A percentile compares a stretch with the other conserved stretches of the same genome.
Evolutionary conservation across 2,329 filamentous ascomycete species (phyloP).

Genomic region (Arthroderma sp.): DNA sequence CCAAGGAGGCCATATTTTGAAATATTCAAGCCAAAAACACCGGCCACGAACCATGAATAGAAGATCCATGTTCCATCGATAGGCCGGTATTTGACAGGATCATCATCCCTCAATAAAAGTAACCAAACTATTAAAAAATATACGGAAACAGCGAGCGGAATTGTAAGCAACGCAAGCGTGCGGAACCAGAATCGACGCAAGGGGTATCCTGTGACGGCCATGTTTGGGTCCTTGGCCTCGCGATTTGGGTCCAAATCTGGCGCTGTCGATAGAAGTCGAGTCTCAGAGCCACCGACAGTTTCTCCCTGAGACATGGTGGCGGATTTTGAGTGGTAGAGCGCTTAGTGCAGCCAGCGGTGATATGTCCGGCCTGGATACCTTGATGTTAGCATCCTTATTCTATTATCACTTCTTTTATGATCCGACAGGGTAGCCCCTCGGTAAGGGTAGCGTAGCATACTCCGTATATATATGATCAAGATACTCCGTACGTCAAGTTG

Average conservation of each 20-base stretch:
- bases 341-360: not conserved
- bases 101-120: not conserved
- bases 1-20: conserved; percentile 12
- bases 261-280: not conserved
- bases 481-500: too few relatives aligned
- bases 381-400: not conserved
- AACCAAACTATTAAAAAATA: not conserved
- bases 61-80: conserved; percentile 5
- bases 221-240: not conserved
- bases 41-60: conserved; percentile 15
- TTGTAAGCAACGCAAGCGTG: not conserved
- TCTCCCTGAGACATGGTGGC: not conserved
- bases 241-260: not conserved
- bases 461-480: not conserved
- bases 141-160: not conserved
- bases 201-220: not conserved
- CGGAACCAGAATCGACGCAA: not conserved
- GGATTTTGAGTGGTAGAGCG: not conserved
- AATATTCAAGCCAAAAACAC: conserved; percentile 12
- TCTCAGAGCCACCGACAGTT: not conserved
- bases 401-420: not conserved
- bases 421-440: not conserved
- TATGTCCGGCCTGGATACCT: not conserved
- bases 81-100: conserved; percentile 1
- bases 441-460: not conserved